These are phyloP conservation scores for Exophiala sp. DNA, from an alignment of 2,329 filamentous ascomycete genomes.

Conservation along the genomic window DNA sequence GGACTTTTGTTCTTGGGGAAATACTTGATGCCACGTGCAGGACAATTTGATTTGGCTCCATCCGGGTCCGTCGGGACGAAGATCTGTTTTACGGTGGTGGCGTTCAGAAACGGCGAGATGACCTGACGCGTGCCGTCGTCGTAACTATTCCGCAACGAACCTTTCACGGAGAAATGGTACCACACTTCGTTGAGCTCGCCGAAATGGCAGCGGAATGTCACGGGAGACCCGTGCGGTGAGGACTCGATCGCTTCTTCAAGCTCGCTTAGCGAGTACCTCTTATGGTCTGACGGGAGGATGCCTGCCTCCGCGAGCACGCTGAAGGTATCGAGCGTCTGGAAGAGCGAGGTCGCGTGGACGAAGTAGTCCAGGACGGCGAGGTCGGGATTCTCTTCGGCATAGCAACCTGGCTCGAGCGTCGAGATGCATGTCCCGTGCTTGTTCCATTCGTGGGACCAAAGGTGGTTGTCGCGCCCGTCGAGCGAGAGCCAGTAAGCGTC, in stretches of 20 bases:
- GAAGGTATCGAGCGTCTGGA: constrained; percentile 65
- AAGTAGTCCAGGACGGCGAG: constrained; percentile 68
- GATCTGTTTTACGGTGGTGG: constrained; percentile 50
- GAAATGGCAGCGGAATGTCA: constrained; percentile 56
- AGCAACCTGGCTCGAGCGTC: constrained; percentile 66
- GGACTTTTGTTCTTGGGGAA: constrained; percentile 50
- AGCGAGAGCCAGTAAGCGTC: constrained; percentile 68
- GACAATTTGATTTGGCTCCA: constrained; percentile 61
- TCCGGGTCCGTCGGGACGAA: constrained; percentile 37
- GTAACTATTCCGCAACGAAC: constrained; percentile 37
- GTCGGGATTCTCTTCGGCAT: constrained; percentile 56
- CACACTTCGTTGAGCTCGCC: constrained; percentile 53
- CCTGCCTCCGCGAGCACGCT: constrained; percentile 59
- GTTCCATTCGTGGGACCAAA: constrained; percentile 73
- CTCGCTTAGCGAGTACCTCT: constrained; percentile 57
- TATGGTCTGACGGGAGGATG: constrained; percentile 49
- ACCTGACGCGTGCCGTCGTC: neutral
- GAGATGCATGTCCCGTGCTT: constrained; percentile 69
- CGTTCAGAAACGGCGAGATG: constrained; percentile 36
- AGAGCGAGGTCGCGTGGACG: constrained; percentile 61
- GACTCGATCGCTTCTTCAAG: constrained; percentile 59
- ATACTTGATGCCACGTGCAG: constrained; percentile 61
- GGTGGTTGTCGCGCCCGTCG: constrained; percentile 58
- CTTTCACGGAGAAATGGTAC: constrained; percentile 62
- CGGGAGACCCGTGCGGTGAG: constrained; percentile 51